Evolutionary conservation across 139 green algal species (phyloP).

Genomic region (Dunaliella primolecta): DNA sequence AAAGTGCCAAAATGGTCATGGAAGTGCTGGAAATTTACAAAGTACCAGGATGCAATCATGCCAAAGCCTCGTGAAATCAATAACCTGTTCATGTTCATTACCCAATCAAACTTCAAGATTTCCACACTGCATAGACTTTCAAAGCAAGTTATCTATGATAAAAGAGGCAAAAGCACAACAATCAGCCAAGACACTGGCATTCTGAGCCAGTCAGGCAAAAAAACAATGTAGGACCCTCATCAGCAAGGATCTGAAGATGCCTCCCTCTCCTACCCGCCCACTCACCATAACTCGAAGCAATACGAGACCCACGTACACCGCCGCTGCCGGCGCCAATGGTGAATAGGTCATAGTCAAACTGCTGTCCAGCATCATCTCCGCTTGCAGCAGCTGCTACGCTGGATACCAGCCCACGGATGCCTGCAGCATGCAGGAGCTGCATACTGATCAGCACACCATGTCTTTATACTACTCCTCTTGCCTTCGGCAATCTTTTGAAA

Average conservation of each 20-base stretch:
- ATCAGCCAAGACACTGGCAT: too few relatives aligned
- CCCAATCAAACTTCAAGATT: too few relatives aligned
- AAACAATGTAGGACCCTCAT: too few relatives aligned
- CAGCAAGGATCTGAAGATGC: too few relatives aligned
- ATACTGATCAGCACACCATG: background rate
- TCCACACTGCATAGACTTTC: too few relatives aligned
- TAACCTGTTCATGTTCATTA: too few relatives aligned
- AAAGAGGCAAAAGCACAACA: too few relatives aligned
- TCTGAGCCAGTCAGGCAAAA: too few relatives aligned
- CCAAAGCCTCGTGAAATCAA: too few relatives aligned
- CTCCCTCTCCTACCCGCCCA: too few relatives aligned
- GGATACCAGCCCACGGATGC: background rate
- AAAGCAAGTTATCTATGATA: too few relatives aligned
- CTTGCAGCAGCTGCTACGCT: background rate
- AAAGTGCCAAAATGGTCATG: background rate
- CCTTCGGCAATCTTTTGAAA: background rate
- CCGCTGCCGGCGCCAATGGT: constrained; percentile 89
- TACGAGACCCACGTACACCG: constrained; percentile 75
- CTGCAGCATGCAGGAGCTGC: background rate
- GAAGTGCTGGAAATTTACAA: background rate
- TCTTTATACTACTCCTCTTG: background rate
- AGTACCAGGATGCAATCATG: background rate
- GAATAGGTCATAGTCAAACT: constrained; percentile 83
- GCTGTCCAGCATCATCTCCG: background rate
- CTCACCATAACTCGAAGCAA: constrained; percentile 64